Base-by-base conservation (phyloP, 2,329 filamentous ascomycete genomes). In the Apiospora hydei region DNA sequence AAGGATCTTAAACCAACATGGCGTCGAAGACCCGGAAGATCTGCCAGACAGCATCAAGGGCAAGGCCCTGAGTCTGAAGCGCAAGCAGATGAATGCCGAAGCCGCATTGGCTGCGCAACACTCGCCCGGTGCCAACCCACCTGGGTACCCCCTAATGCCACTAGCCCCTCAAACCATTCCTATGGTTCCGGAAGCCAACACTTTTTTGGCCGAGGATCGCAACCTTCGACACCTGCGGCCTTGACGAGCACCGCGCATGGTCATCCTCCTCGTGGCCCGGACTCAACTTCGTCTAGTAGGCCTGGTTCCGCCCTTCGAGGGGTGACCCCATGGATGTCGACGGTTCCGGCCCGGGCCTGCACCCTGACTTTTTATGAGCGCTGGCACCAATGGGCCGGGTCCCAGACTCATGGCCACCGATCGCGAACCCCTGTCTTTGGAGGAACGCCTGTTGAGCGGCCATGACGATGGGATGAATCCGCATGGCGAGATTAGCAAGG, bases 11-110 rank as follows among this genome's bases (percentile, higher is more conserved):
- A 91, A 91, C 1, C 93, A 96, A 77, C 90, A 96, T 73, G 95
- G 95, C 2, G 94, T 98, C 16, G 92, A 95, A 4, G 94, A 97
- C 76, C 94, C 94, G 0, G 96, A 98, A 70, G 94, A 98, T 76
- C 87, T 99, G 5, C 96, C 96, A 0, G 91, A 95, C 73, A 91
- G 93, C 76, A 89, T 95, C 74, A 92, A 94, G 75, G 90, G 93
- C 4, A 97, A 97, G 80, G 91, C 92, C 0, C 91, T 93, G 74
- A 91, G 89, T 74, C 82, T 91, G 7, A 93, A 94, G 74, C 90
- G 93, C 38, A 95, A 95, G 80, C 90, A 91, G 4, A 84, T 90
- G 68, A 88, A 88, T 69, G 87, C 88, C 2, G 88, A 89, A 71
- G 86, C 86, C 0, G 86, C 86, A 0, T 84, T 85, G 0, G 83